Conservation (phyloP, 257 asterid genomes). For the Nicotiana tabacum region DNA sequence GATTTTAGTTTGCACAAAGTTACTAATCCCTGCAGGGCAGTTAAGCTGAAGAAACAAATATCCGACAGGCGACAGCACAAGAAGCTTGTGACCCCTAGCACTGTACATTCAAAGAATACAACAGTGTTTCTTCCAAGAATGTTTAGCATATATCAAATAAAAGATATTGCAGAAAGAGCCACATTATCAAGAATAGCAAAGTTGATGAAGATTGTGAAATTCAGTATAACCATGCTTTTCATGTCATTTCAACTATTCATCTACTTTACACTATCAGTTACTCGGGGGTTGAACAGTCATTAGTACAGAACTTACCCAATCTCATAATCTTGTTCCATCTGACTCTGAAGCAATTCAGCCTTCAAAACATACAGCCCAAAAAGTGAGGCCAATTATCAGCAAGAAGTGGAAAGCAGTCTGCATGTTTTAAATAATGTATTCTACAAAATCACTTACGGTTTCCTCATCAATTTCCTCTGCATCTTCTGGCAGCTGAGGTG, state of each 20-base stretch:
- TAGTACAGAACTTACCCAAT: conserved; percentile 48
- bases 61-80: not conserved
- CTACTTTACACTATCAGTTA: not conserved
- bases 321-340: conserved; percentile 90
- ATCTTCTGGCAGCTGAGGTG: conserved; percentile 82
- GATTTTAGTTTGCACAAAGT: not conserved
- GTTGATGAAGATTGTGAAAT: not conserved
- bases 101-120: not conserved
- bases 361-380: conserved; percentile 10
- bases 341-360: conserved; percentile 80
- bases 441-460: conserved; percentile 31
- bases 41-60: not conserved
- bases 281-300: not conserved
- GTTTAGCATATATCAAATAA: not conserved
- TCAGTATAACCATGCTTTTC: not conserved
- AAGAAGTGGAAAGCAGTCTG: not conserved
- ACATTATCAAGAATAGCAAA: not conserved
- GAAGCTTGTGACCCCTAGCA: not conserved
- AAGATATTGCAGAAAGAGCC: not conserved
- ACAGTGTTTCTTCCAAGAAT: not conserved
- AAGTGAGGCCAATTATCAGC: conserved; percentile 4
- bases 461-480: conserved; percentile 82
- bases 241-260: not conserved
- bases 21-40: not conserved
- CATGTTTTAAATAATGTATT: not conserved